Evolutionary conservation across 352 stramenopile species (phyloP).

Genomic region (Phytophthora pini): DNA sequence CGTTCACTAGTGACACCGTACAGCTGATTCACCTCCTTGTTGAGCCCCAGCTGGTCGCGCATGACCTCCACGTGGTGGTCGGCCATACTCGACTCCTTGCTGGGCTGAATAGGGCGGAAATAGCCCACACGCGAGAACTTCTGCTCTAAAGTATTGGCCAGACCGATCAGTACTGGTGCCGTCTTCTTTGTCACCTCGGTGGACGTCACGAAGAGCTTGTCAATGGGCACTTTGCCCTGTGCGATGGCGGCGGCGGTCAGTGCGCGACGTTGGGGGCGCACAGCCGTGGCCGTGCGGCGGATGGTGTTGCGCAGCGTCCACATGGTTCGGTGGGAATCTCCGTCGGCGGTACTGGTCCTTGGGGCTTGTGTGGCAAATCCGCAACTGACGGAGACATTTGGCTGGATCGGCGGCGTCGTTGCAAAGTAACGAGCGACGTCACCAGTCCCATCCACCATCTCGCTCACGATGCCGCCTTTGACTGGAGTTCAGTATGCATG

Average conservation of each 20-base stretch:
- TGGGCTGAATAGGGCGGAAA: conserved; percentile 78
- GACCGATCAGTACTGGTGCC: conserved; percentile 71
- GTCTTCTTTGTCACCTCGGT: conserved; percentile 69
- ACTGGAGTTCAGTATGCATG: conserved; percentile 24
- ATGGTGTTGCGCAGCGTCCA: conserved; percentile 28
- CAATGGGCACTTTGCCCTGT: conserved; percentile 55
- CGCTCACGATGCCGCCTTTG: not conserved
- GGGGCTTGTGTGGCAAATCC: conserved; percentile 16
- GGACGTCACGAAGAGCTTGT: conserved; percentile 75
- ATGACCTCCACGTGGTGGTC: conserved; percentile 84
- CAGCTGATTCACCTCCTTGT: conserved; percentile 44
- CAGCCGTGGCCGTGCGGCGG: conserved; percentile 12
- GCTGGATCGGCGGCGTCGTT: conserved; percentile 18
- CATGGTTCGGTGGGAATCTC: conserved; percentile 6
- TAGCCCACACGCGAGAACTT: conserved; percentile 79
- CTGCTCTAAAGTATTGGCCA: conserved; percentile 75
- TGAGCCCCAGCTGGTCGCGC: conserved; percentile 62
- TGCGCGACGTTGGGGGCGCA: conserved; percentile 20
- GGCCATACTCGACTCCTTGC: conserved; percentile 23
- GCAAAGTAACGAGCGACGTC: conserved; percentile 22
- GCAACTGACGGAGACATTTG: conserved; percentile 28
- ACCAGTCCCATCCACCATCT: conserved; percentile 14
- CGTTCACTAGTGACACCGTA: conserved; percentile 68
- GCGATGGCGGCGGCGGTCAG: conserved; percentile 47
- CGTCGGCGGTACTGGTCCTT: not conserved